phyloP scores from a whole-genome alignment of 306 rosid genomes.

The Vigna trinervia region DNA sequence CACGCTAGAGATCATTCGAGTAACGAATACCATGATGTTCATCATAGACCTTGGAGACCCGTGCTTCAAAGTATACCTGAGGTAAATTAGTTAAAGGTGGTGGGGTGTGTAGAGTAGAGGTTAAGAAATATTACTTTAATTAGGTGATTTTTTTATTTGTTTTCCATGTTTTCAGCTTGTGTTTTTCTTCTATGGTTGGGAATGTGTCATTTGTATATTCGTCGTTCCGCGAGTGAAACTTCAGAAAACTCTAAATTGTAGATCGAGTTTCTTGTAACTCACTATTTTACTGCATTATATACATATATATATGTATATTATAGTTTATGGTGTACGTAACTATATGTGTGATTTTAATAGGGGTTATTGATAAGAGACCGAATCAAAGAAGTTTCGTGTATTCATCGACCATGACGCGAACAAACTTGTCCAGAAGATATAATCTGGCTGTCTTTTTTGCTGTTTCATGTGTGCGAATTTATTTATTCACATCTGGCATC shows the following conservation, averaged over 20 bases:
- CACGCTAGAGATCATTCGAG: constrained; percentile 40
- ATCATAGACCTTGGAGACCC: constrained; percentile 68
- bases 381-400: constrained; percentile 34
- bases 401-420: constrained; percentile 23
- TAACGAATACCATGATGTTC: constrained; percentile 7
- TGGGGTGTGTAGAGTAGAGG: constrained; percentile 20
- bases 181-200: constrained; percentile 40
- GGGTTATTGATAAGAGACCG: not conserved
- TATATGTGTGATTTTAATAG: not conserved
- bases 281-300: not conserved
- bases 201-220: constrained; percentile 27
- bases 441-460: not conserved
- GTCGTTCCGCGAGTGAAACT: not conserved
- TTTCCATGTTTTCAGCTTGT: constrained; percentile 34
- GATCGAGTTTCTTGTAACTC: not conserved
- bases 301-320: not conserved
- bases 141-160: constrained; percentile 2
- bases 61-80: constrained; percentile 73
- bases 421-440: constrained; percentile 15
- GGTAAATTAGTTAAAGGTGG: constrained; percentile 35
- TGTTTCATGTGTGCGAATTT: not conserved
- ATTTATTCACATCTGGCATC: not conserved
- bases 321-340: not conserved
- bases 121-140: constrained; percentile 22
- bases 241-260: not conserved